Evolutionary conservation across 768 basidiomycete genomes (phyloP), one percentile per base, ranked within the genome.

Genomic region (Termitomyces sp.): DNA sequence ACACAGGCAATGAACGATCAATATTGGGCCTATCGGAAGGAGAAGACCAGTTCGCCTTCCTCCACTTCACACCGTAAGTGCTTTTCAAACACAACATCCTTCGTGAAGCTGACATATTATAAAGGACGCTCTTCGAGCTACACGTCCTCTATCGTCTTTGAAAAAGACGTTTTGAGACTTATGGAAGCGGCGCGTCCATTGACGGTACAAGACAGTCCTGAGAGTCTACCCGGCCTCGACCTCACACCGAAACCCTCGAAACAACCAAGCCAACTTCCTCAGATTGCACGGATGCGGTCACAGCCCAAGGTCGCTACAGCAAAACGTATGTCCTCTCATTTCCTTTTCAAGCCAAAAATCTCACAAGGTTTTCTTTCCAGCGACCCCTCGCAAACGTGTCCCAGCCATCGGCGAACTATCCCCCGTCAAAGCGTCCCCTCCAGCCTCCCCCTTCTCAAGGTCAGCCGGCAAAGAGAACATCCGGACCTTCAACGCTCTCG

Each of bases 1-100:
- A 72, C 76, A 6, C 84, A 90, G 55, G 84, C 86, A 0, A 84
- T 91, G 73, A 73, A 66, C 24, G 91, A 94, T 67, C 61, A 78
- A 1, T 94, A 89, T 70, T 94, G 91, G 90, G 71, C 75, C 7
- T 67, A 69, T 28, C 42, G 66, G 59, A 70, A 69, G 58, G 69
- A 71, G 22, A 57, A 33, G 3, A 38, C 28, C 3, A 24, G 50
- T 45, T 44, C 39, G 13, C 45, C 46, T 18, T 18, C 59, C 20
- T 64, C 74, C 13, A 62, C 71, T 49, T 65, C 64, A 18, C 83
- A 86, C 66, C 77, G 84, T 85, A 65, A 59, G 82, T 73, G 42
- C 54, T 54, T 16, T 24, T 53, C 15, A 35, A 15, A 3, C 28
- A 3, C 24, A 9, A 35, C 9, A n/a, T 44, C 11, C 39, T 38